These are phyloP conservation scores for Vanrija sp. DNA, from an alignment of 1,284 basidiomycete genomes.

Conservation along the genomic window DNA sequence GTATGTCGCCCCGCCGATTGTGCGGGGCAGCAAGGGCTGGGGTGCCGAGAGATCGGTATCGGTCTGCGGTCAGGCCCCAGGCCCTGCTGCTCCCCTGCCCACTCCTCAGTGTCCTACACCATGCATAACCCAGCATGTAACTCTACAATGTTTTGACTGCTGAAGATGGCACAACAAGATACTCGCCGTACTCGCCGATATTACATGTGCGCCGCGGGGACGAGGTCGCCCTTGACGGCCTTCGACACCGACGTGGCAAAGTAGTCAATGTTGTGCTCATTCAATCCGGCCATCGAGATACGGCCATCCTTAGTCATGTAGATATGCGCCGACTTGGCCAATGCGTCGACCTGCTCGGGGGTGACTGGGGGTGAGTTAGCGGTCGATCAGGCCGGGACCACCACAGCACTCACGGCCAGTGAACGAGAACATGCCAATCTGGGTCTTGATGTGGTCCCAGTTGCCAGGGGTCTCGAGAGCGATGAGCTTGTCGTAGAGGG, in stretches of 20 bases:
- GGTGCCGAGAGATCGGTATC: too few relatives aligned
- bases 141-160: too few relatives aligned
- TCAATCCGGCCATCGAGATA: conserved; percentile 95
- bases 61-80: too few relatives aligned
- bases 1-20: too few relatives aligned
- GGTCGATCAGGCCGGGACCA: not conserved
- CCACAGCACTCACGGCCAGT: conserved; percentile 57
- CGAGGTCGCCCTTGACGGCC: conserved; percentile 71
- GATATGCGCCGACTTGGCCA: conserved; percentile 89
- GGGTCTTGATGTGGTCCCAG: conserved; percentile 94
- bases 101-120: too few relatives aligned
- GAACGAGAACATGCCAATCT: conserved; percentile 77
- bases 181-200: not conserved
- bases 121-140: too few relatives aligned
- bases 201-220: conserved; percentile 2
- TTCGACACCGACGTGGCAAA: conserved; percentile 80
- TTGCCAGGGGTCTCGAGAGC: conserved; percentile 85
- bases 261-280: conserved; percentile 82
- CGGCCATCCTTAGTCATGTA: conserved; percentile 71
- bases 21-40: too few relatives aligned
- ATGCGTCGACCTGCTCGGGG: conserved; percentile 74
- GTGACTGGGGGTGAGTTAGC: conserved; percentile 50
- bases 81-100: too few relatives aligned
- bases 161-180: not conserved
- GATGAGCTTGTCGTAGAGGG: conserved; percentile 73